phyloP scores from a whole-genome alignment of 208 protist species.

The Wallacemonas rigidus region DNA sequence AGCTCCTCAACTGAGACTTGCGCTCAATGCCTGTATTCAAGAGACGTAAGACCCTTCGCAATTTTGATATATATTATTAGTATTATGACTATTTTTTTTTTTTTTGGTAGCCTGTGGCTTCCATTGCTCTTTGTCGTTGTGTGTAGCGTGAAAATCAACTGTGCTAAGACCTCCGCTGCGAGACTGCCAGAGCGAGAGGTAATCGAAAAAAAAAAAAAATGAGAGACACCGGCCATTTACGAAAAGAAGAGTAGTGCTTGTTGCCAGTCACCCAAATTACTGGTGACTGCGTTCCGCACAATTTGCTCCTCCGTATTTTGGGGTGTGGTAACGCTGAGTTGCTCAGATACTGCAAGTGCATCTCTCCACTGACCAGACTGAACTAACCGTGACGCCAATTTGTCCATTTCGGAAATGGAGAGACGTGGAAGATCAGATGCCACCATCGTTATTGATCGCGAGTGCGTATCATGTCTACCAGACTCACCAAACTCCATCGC shows the following conservation, averaged over 20 bases:
- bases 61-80: too few species aligned
- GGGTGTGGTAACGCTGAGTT: conserved; percentile 21
- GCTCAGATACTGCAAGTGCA: conserved; percentile 29
- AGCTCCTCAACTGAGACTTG: too few species aligned
- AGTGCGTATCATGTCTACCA: not conserved
- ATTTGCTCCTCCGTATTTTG: conserved; percentile 30
- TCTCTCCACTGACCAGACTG: conserved; percentile 32
- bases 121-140: too few species aligned
- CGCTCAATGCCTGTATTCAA: too few species aligned
- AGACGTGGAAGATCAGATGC: not conserved
- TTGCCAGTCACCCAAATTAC: conserved; percentile 32
- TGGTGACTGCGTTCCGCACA: conserved; percentile 26
- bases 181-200: not conserved
- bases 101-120: not conserved
- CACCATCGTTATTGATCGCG: not conserved
- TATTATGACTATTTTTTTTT: not conserved
- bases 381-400: conserved; percentile 21
- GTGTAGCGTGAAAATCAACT: too few species aligned
- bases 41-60: too few species aligned
- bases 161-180: too few species aligned
- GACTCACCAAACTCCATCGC: conserved; percentile 5
- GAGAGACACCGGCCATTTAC: conserved; percentile 20
- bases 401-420: conserved; percentile 30
- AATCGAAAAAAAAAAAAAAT: conserved; percentile 25
- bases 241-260: conserved; percentile 39